These are phyloP conservation scores for Aschersonia sp. DNA, from an alignment of 2,329 filamentous ascomycete genomes.

Conservation along the genomic window DNA sequence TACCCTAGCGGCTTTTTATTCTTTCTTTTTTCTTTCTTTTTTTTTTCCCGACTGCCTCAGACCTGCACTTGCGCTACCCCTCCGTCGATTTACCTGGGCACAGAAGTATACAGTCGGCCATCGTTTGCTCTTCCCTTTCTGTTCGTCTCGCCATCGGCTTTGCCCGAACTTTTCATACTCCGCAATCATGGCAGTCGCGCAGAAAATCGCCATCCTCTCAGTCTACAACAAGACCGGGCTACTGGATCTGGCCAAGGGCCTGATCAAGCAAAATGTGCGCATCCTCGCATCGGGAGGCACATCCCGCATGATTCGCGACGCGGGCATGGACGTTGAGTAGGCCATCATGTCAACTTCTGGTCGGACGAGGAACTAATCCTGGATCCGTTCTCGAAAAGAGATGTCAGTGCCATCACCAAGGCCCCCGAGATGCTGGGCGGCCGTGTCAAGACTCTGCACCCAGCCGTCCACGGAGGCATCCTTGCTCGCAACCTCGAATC, in stretches of 20 bases:
- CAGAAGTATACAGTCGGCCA: no score
- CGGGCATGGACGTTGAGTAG: slow-evolving; percentile 88
- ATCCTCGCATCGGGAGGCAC: slow-evolving; percentile 92
- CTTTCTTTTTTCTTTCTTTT: no score
- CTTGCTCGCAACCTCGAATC: slow-evolving; percentile 87
- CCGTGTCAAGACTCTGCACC: slow-evolving; percentile 80
- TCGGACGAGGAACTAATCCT: background rate
- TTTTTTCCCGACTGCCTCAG: no score
- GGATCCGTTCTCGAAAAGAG: slow-evolving; percentile 34
- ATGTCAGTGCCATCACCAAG: slow-evolving; percentile 93
- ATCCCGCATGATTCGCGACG: slow-evolving; percentile 90
- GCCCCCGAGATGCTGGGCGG: slow-evolving; percentile 94
- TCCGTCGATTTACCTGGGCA: no score
- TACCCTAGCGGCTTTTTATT: no score
- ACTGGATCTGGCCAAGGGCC: slow-evolving; percentile 80
- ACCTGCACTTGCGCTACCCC: no score
- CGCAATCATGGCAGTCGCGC: slow-evolving; percentile 21
- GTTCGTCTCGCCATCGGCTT: background rate
- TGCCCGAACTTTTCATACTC: slow-evolving; percentile 3
- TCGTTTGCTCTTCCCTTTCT: background rate
- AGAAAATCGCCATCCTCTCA: slow-evolving; percentile 75
- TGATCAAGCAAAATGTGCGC: slow-evolving; percentile 77
- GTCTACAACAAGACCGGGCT: slow-evolving; percentile 98
- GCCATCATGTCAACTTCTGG: background rate
- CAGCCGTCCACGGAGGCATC: slow-evolving; percentile 80